phyloP scores from a whole-genome alignment of 352 stramenopile genomes.

The Pythium guiyangense region DNA sequence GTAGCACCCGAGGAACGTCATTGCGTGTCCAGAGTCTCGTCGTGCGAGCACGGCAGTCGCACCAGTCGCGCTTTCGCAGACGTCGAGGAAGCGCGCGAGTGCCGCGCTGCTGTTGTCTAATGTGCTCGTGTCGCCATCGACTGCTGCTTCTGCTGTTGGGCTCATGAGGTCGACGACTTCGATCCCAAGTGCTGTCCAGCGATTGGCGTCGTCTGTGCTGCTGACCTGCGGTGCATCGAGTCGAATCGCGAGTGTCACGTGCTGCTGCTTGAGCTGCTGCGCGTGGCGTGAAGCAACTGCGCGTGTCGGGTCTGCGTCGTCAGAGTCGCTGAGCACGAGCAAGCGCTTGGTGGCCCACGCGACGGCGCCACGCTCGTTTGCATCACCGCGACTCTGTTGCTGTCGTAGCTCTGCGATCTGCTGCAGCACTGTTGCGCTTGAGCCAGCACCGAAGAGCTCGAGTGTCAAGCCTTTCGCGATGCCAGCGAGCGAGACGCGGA shows the following conservation, averaged over 20 bases:
- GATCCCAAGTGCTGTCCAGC: conserved; percentile 85
- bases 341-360: conserved; percentile 21
- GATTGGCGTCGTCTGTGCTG: conserved; percentile 77
- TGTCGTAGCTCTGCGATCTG: neutral
- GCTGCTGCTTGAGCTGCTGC: conserved; percentile 31
- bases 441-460: conserved; percentile 11
- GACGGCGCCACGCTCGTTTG: neutral
- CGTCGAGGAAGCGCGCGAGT: conserved; percentile 83
- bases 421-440: conserved; percentile 1
- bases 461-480: conserved; percentile 17
- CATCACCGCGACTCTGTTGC: neutral
- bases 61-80: conserved; percentile 72
- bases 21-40: conserved; percentile 80
- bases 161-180: conserved; percentile 89
- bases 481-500: conserved; percentile 11
- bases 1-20: conserved; percentile 95
- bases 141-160: conserved; percentile 26
- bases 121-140: conserved; percentile 53
- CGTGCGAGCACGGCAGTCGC: conserved; percentile 63
- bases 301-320: neutral
- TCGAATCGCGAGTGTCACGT: conserved; percentile 89
- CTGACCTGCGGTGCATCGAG: conserved; percentile 78
- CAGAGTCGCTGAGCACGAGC: conserved; percentile 3
- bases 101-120: conserved; percentile 43
- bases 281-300: neutral